Percentiles rank a stretch among this genome's conserved stretches.
Evolutionary conservation across 805 yeast genomes (phyloP).

Genomic region (Yarrowia divulgata): DNA sequence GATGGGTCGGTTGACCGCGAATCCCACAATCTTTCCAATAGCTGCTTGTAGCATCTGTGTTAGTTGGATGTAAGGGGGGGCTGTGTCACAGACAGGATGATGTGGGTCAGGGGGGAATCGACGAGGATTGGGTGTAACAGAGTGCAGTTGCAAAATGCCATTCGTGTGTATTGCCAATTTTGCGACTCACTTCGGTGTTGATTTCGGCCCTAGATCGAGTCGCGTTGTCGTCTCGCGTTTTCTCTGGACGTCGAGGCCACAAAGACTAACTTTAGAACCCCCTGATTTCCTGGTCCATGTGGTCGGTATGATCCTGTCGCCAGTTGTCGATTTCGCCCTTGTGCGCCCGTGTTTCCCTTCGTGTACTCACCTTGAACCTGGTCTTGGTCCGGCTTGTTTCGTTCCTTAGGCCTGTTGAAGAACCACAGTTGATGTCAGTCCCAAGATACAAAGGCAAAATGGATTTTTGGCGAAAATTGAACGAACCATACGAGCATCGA

Average conservation of each 20-base stretch:
- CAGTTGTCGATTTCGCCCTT: neutral
- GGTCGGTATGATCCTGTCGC: neutral
- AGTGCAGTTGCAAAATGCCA: no score
- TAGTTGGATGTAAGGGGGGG: slow-evolving; percentile 14
- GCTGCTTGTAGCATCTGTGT: slow-evolving; percentile 39
- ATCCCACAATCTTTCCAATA: slow-evolving; percentile 38
- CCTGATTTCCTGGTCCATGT: slow-evolving; percentile 14
- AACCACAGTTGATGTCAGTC: slow-evolving; percentile 39
- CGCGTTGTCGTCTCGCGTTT: slow-evolving; percentile 29
- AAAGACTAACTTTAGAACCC: slow-evolving; percentile 34
- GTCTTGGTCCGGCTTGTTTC: slow-evolving; percentile 39
- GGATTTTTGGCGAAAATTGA: slow-evolving; percentile 36
- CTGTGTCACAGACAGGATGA: neutral
- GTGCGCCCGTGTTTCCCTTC: neutral
- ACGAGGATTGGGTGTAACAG: neutral
- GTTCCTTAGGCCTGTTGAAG: slow-evolving; percentile 39
- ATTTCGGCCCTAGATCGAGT: neutral
- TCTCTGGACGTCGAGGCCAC: slow-evolving; percentile 24
- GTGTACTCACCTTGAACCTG: slow-evolving; percentile 37
- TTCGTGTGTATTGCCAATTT: neutral
- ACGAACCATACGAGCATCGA: slow-evolving; percentile 37
- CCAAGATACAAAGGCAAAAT: slow-evolving; percentile 35
- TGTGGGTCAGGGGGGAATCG: neutral
- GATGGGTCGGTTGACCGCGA: slow-evolving; percentile 76
- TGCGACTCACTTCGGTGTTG: neutral